A percentile compares a stretch with the other conserved stretches of the same genome.
Evolutionary conservation across 345 rosid genomes (phyloP).

Genomic region (Carallia pectinifolia): DNA sequence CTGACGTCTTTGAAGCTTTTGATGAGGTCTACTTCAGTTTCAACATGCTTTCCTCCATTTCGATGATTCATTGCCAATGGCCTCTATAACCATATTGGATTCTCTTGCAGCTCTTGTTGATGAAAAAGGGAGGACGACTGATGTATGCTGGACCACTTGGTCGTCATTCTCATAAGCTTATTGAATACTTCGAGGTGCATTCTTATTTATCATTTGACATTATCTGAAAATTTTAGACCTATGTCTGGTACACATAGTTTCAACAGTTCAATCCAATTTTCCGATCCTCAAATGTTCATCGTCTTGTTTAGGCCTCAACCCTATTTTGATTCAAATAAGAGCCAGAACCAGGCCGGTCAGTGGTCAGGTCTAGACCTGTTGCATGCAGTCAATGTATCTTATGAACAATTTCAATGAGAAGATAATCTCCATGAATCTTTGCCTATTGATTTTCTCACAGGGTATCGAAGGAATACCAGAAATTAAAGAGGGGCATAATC

Average conservation of each 20-base stretch:
- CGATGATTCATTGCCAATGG: neutral
- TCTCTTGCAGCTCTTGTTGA: neutral
- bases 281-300: too few relatives aligned
- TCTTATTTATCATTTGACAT: neutral
- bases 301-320: too few relatives aligned
- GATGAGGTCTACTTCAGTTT: neutral
- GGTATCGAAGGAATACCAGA: neutral
- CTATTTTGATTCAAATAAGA: too few relatives aligned
- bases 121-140: conserved; percentile 2
- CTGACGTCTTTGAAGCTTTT: neutral
- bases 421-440: too few relatives aligned
- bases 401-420: too few relatives aligned
- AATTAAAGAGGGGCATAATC: conserved; percentile 6
- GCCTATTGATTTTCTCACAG: neutral
- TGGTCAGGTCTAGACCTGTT: too few relatives aligned
- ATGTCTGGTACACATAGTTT: too few relatives aligned
- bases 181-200: neutral
- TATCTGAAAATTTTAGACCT: too few relatives aligned
- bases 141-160: neutral
- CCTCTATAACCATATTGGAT: neutral
- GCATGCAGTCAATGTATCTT: too few relatives aligned
- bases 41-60: neutral
- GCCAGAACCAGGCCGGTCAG: too few relatives aligned
- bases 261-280: too few relatives aligned
- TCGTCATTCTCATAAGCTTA: neutral